Base-by-base conservation (phyloP, 345 rosid species). In the Eutrema japonicum region DNA sequence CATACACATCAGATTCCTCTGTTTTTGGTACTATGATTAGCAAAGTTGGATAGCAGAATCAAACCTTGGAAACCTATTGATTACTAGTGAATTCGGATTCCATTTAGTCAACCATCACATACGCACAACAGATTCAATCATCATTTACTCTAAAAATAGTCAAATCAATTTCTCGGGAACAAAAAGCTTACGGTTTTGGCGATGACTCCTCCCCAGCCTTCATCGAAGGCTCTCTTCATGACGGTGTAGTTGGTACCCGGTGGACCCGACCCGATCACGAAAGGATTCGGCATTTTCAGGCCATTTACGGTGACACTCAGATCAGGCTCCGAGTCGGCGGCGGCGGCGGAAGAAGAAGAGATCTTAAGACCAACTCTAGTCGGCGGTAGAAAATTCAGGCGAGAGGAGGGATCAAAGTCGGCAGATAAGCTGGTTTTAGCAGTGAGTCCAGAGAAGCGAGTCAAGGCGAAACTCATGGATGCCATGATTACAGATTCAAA, bases 181-280 rank as follows among this genome's bases (percentile, higher is more conserved):
- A 10, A 45, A 14, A 63, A 36, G 71, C 92, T 84, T 74, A 92
- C 99, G 59, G 99, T 95, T 78, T 95, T 95, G 70, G 98, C 98
- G 67, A 90, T 90, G 58, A 95, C 98, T 41, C 94, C 98, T 4
- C 99, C 99, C 99, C 99, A 95, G 27, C 99, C 99, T 85, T 92
- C 98, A 49, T 95, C 98, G 54, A 92, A 95, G 48, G 98, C 98
- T 76, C 94, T 78, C 78, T 92, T 95, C 98, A 92, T 95, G 63
- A 92, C 99, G 4, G 97, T 95, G 66, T 90, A 87, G 85, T 95
- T 95, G 57, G 99, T 92, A 8, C 98, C 99, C 0, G 98, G 99
- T 22, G 98, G 99, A 70, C 99, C 99, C 8, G 99, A 95, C 53
- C 91, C 98, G 76, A 95, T 92, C 66, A 95, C 97, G 72, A 92